phyloP scores from a whole-genome alignment of 108 stramenopile genomes.

The Seminavis robusta region DNA sequence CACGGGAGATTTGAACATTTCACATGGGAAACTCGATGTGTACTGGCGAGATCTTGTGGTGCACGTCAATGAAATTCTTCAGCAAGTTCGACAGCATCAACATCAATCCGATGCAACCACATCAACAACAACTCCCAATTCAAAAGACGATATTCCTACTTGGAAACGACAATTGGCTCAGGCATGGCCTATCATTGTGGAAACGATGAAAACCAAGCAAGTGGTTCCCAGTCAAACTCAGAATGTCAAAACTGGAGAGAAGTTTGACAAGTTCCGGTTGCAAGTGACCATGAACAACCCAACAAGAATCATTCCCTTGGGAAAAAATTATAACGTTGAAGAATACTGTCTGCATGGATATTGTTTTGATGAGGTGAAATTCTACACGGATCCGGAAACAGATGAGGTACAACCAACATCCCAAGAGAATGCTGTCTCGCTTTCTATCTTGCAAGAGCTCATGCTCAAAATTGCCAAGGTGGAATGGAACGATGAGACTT shows the following conservation, averaged over 20 bases:
- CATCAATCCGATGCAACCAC: too few relatives aligned
- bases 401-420: conserved; percentile 23
- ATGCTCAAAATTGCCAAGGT: conserved; percentile 67
- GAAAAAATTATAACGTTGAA: conserved; percentile 48
- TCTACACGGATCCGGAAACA: conserved; percentile 45
- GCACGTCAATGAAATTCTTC: conserved; percentile 51
- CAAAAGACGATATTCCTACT: conserved; percentile 17
- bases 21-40: conserved; percentile 49
- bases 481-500: conserved; percentile 49
- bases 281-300: conserved; percentile 41
- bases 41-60: conserved; percentile 62
- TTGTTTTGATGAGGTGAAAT: conserved; percentile 30
- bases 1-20: conserved; percentile 89
- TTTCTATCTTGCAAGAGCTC: conserved; percentile 65
- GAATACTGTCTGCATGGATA: conserved; percentile 56
- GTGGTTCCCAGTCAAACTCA: conserved; percentile 58
- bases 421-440: conserved; percentile 46
- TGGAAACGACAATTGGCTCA: conserved; percentile 68
- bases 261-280: conserved; percentile 68
- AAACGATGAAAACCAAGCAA: conserved; percentile 46
- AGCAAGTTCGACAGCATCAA: conserved; percentile 21
- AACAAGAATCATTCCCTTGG: conserved; percentile 52
- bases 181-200: conserved; percentile 57
- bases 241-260: conserved; percentile 66
- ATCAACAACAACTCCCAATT: too few relatives aligned